Conservation (phyloP, 192 early-diverging fungal species). For the Mortierella alpina region DNA sequence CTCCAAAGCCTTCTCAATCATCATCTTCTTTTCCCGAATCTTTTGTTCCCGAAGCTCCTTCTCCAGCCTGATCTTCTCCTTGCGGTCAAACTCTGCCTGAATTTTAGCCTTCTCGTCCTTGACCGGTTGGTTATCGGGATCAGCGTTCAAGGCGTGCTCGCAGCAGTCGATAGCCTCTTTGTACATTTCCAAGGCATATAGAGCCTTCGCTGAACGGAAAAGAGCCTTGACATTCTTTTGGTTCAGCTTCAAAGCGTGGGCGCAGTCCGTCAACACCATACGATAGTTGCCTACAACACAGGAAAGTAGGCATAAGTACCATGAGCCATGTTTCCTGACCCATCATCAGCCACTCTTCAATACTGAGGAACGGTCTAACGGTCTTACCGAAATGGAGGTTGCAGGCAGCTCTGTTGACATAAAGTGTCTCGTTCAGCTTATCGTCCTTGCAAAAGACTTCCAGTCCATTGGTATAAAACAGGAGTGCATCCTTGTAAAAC, state of each 20-base stretch:
- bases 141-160: constrained; percentile 74
- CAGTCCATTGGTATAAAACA: constrained; percentile 90
- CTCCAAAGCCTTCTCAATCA: constrained; percentile 46
- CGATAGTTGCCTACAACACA: constrained; percentile 81
- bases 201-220: constrained; percentile 89
- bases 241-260: constrained; percentile 81
- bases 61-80: constrained; percentile 45
- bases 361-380: not conserved
- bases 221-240: constrained; percentile 91
- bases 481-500: constrained; percentile 79
- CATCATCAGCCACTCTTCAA: not conserved
- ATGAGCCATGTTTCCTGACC: no score
- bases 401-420: constrained; percentile 91
- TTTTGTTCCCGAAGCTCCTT: constrained; percentile 59
- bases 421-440: constrained; percentile 82
- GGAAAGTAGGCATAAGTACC: no score
- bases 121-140: constrained; percentile 65
- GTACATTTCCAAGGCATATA: constrained; percentile 81
- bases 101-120: constrained; percentile 51
- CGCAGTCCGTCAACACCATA: constrained; percentile 89
- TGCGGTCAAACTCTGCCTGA: constrained; percentile 39
- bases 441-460: constrained; percentile 76
- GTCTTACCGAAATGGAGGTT: constrained; percentile 84
- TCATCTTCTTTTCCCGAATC: constrained; percentile 57
- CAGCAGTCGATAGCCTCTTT: constrained; percentile 90